phyloP scores from a whole-genome alignment of 2,329 filamentous ascomycete genomes.

The Cladosporium sphaerospermum region DNA sequence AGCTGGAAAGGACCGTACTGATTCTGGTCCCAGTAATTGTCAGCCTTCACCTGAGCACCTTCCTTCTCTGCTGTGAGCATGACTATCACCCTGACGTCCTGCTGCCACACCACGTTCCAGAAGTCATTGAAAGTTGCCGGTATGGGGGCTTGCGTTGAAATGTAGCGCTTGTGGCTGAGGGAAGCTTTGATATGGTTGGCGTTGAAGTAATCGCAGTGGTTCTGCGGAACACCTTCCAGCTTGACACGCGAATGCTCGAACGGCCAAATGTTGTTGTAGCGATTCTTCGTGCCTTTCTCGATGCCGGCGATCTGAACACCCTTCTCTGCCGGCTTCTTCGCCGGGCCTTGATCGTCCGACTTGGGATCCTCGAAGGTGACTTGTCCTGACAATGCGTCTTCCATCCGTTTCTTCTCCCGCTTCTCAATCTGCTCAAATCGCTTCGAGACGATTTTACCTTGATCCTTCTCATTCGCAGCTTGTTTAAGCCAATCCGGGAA shows the following conservation, averaged over 20 bases:
- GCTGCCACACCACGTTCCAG: slow-evolving; percentile 96
- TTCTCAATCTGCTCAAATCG: slow-evolving; percentile 80
- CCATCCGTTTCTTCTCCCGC: slow-evolving; percentile 87
- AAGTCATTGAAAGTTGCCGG: slow-evolving; percentile 94
- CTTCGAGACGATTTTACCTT: slow-evolving; percentile 73
- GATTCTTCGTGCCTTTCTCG: slow-evolving; percentile 90
- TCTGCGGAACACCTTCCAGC: slow-evolving; percentile 59
- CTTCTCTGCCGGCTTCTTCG: slow-evolving; percentile 20
- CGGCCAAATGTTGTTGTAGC: slow-evolving; percentile 96
- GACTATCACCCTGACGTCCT: slow-evolving; percentile 88
- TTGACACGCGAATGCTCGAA: slow-evolving; percentile 90
- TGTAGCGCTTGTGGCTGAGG: slow-evolving; percentile 84
- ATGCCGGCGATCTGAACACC: slow-evolving; percentile 76
- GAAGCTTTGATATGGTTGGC: slow-evolving; percentile 78
- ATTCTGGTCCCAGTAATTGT: slow-evolving; percentile 80
- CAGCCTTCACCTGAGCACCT: slow-evolving; percentile 88
- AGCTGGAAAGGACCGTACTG: slow-evolving; percentile 74
- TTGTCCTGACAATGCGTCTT: slow-evolving; percentile 61
- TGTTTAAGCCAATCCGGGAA: slow-evolving; percentile 73
- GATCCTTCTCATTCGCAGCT: slow-evolving; percentile 60
- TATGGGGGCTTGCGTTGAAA: slow-evolving; percentile 89
- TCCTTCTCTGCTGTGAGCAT: slow-evolving; percentile 95
- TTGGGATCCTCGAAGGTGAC: slow-evolving; percentile 50
- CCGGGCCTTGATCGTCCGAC: slow-evolving; percentile 20
- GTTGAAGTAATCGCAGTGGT: slow-evolving; percentile 89